A percentile compares a stretch with the other conserved stretches of the same genome.
Evolutionary conservation across 306 rosid genomes (phyloP).

Genomic region (Cucumis sativus): DNA sequence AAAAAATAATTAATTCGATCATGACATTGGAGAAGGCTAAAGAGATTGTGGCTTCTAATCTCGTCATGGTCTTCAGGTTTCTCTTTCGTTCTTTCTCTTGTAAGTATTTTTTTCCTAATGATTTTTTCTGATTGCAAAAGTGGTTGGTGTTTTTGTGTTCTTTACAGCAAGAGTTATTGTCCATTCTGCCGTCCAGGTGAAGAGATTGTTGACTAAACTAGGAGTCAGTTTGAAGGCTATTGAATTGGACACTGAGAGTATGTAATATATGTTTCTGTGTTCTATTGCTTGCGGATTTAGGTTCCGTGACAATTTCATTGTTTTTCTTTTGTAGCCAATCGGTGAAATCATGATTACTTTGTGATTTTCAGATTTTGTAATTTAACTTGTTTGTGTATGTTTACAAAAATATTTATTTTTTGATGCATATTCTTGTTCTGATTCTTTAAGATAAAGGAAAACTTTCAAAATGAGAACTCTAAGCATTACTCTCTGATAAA

Average conservation of each 20-base stretch:
- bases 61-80: constrained; percentile 72
- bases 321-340: not conserved
- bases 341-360: not conserved
- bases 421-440: not conserved
- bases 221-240: constrained; percentile 37
- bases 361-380: not conserved
- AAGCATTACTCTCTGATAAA: not conserved
- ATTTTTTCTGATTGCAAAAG: not conserved
- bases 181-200: constrained; percentile 47
- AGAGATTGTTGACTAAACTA: constrained; percentile 35
- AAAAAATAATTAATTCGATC: not conserved
- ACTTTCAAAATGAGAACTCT: not conserved
- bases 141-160: not conserved
- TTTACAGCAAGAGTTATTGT: constrained; percentile 50
- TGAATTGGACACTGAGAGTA: constrained; percentile 57
- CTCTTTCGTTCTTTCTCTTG: not conserved
- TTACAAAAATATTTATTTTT: not conserved
- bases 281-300: not conserved
- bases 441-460: not conserved
- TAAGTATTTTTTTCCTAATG: not conserved
- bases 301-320: not conserved
- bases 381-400: not conserved
- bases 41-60: constrained; percentile 56
- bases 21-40: constrained; percentile 80
- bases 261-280: constrained; percentile 1